A percentile compares a stretch with the other conserved stretches of the same genome.
phyloP scores from a whole-genome alignment of 768 basidiomycete species.

The Rhodotorula graminis region DNA sequence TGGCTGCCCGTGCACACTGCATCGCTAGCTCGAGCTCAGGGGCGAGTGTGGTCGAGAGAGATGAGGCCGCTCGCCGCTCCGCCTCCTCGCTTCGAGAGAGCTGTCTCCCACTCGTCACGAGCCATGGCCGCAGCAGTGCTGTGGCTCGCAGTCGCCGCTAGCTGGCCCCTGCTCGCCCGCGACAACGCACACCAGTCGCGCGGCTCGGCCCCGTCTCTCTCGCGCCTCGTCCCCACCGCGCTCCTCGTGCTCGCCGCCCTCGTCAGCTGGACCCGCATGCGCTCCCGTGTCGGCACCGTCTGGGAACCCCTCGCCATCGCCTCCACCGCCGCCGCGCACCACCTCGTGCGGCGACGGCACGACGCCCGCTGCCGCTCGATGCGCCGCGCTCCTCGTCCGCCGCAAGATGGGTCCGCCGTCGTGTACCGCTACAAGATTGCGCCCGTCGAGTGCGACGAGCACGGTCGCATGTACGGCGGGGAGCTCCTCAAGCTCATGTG shows the following conservation, averaged over 20 bases:
- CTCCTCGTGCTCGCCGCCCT: too few relatives aligned
- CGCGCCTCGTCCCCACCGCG: neutral
- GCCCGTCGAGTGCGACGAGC: constrained; percentile 30
- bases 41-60: neutral
- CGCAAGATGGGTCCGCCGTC: neutral
- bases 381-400: too few relatives aligned
- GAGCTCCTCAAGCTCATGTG: constrained; percentile 34
- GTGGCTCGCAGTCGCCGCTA: neutral
- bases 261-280: too few relatives aligned
- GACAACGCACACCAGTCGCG: neutral
- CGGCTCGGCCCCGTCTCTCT: neutral
- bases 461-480: constrained; percentile 32
- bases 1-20: neutral
- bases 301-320: neutral
- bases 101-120: too few relatives aligned
- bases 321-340: neutral
- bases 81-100: too few relatives aligned
- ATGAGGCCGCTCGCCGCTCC: neutral
- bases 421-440: constrained; percentile 26
- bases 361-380: neutral
- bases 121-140: neutral
- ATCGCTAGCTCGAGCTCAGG: neutral
- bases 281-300: too few relatives aligned
- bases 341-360: neutral
- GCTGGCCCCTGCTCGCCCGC: neutral